Conservation (phyloP, 768 basidiomycete genomes). For the Mycena olivaceomarginata region DNA sequence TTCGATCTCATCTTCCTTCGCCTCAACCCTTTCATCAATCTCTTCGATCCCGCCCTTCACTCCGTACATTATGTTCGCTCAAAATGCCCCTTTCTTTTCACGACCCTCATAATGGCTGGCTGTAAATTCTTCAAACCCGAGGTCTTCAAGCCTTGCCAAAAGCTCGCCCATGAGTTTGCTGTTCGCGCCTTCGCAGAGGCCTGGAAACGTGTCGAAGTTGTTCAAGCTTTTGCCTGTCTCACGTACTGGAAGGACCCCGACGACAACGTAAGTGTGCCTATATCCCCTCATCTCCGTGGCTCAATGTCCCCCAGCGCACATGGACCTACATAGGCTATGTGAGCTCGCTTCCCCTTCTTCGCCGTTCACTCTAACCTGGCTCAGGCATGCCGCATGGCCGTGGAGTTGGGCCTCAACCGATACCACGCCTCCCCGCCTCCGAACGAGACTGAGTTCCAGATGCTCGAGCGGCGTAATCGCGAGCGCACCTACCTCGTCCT, state of each 20-base stretch:
- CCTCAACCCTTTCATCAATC: constrained; percentile 91
- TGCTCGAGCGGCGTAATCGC: constrained; percentile 86
- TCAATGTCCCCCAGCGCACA: constrained; percentile 72
- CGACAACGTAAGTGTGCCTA: constrained; percentile 76
- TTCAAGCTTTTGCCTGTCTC: constrained; percentile 92
- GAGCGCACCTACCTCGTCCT: constrained; percentile 92
- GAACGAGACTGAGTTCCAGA: constrained; percentile 79
- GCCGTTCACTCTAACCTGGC: constrained; percentile 26
- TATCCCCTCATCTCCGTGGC: constrained; percentile 39
- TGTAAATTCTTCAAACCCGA: constrained; percentile 89
- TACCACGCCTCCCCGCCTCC: constrained; percentile 73
- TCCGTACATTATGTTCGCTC: constrained; percentile 87
- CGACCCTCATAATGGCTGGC: constrained; percentile 88
- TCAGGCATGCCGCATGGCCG: constrained; percentile 92
- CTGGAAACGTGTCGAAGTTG: constrained; percentile 90
- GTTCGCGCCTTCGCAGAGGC: constrained; percentile 85
- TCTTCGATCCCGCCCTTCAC: constrained; percentile 93
- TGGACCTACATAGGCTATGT: constrained; percentile 94
- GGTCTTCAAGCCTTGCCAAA: constrained; percentile 80
- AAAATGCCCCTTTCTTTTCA: constrained; percentile 89
- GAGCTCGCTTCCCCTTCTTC: constrained; percentile 52
- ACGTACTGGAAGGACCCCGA: constrained; percentile 94
- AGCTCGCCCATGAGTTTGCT: constrained; percentile 84
- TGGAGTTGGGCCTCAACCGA: constrained; percentile 88
- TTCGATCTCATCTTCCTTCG: constrained; percentile 89